Conservation (phyloP, 2,329 filamentous ascomycete species). For the Cadophora gregata region DNA sequence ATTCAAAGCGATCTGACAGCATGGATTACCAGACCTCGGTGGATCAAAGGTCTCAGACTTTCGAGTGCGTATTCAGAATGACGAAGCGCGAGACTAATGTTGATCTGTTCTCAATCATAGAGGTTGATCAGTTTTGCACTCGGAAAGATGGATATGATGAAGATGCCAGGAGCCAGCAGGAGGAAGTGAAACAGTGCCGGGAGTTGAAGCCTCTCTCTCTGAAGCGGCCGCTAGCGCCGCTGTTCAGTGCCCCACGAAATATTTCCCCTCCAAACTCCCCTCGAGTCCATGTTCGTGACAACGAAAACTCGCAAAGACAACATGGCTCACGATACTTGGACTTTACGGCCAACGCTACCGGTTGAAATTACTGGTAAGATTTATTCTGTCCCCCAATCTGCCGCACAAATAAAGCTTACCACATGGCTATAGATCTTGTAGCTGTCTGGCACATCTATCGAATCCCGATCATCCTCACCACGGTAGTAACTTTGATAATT, state of each 20-base stretch:
- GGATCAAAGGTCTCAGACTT: too few species aligned
- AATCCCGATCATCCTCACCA: slow-evolving; percentile 50
- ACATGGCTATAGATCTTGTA: slow-evolving; percentile 35
- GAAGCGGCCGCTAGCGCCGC: slow-evolving; percentile 4
- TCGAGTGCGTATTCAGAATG: too few species aligned
- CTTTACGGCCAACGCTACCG: slow-evolving; percentile 27
- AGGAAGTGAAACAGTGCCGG: too few species aligned
- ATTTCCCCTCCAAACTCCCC: slow-evolving; percentile 25
- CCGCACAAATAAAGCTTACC: slow-evolving; percentile 5
- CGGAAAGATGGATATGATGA: too few species aligned
- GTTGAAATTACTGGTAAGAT: slow-evolving; percentile 32
- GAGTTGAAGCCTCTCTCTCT: slow-evolving; percentile 3
- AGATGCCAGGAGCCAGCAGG: too few species aligned
- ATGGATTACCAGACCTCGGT: not conserved
- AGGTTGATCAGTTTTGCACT: too few species aligned
- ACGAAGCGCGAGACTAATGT: too few species aligned
- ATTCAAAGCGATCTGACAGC: not conserved
- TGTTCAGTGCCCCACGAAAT: slow-evolving; percentile 18
- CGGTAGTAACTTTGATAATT: slow-evolving; percentile 47
- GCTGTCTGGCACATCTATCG: slow-evolving; percentile 54
- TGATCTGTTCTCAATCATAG: too few species aligned
- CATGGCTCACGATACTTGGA: slow-evolving; percentile 34
- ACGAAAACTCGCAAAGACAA: slow-evolving; percentile 7
- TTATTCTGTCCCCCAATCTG: not conserved
- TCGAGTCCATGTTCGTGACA: not conserved